Evolutionary conservation across 192 early-diverging fungal genomes (phyloP).

Genomic region (Fimicolochytrium jonesii): DNA sequence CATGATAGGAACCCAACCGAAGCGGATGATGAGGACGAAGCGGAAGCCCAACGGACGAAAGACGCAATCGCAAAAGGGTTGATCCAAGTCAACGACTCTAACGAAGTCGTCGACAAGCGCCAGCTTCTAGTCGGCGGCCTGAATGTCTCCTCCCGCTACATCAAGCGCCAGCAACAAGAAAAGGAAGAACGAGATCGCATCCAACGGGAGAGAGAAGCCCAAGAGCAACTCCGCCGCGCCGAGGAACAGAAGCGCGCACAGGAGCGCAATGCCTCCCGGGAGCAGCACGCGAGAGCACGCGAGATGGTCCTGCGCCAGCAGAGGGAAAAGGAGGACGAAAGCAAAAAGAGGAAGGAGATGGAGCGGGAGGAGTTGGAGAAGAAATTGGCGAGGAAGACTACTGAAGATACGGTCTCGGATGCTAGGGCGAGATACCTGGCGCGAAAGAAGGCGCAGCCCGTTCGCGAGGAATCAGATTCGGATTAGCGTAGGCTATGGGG

Average conservation of each 20-base stretch:
- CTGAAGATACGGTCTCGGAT: constrained; percentile 39
- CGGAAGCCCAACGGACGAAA: constrained; percentile 26
- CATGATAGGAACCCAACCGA: too few relatives aligned
- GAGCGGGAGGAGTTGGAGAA: constrained; percentile 22
- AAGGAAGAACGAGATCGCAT: constrained; percentile 49
- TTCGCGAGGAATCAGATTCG: constrained; percentile 2
- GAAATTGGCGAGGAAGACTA: constrained; percentile 29
- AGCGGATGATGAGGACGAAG: constrained; percentile 17
- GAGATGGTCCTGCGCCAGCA: constrained; percentile 20
- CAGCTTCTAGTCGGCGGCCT: constrained; percentile 66
- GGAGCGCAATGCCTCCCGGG: constrained; percentile 9
- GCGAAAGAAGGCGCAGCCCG: constrained; percentile 27
- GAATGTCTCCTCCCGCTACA: constrained; percentile 55
- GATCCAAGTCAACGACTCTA: constrained; percentile 63
- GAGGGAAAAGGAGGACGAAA: constrained; percentile 27
- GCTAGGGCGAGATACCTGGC: constrained; percentile 45
- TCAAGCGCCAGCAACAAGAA: constrained; percentile 44
- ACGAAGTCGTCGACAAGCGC: constrained; percentile 72
- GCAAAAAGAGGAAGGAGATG: constrained; percentile 17
- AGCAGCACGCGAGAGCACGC: constrained; percentile 26
- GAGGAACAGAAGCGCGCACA: constrained; percentile 34
- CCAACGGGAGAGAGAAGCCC: constrained; percentile 38
- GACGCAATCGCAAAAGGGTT: constrained; percentile 21
- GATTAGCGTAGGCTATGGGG: too few relatives aligned
- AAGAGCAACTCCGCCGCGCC: constrained; percentile 44